Percentiles rank a stretch among this genome's conserved stretches.
These are phyloP conservation scores for Vitis rotundifolia DNA, from an alignment of 164 flowering plant genomes.

Conservation along the genomic window DNA sequence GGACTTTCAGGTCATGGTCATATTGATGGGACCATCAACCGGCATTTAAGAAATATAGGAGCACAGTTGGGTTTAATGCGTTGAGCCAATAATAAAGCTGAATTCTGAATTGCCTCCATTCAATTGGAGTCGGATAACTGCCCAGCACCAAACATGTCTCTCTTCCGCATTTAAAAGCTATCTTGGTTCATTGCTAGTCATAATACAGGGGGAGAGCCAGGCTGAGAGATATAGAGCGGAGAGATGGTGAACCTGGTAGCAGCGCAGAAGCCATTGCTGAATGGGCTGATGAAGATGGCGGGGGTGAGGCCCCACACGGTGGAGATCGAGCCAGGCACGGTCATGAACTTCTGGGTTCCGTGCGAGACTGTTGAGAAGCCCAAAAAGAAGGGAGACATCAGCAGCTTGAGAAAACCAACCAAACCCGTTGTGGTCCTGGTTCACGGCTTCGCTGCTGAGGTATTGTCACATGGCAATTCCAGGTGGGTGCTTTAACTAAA, in stretches of 20 bases:
- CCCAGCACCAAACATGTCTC: conserved; percentile 27
- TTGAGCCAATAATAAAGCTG: too few relatives aligned
- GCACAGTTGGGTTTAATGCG: too few relatives aligned
- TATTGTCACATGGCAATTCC: conserved; percentile 89
- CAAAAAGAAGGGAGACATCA: conserved; percentile 14
- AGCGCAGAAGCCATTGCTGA: conserved; percentile 73
- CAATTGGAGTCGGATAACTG: conserved; percentile 18
- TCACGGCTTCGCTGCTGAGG: conserved; percentile 87
- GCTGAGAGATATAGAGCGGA: conserved; percentile 3
- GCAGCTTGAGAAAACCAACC: conserved; percentile 14
- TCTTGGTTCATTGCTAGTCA: too few relatives aligned
- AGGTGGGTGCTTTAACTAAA: conserved; percentile 59
- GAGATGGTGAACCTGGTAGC: conserved; percentile 89
- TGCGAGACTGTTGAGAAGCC: conserved; percentile 37
- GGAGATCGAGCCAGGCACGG: conserved; percentile 73
- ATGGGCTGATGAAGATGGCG: conserved; percentile 77
- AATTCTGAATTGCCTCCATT: too few relatives aligned
- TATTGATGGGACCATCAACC: too few relatives aligned
- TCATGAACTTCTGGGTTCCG: conserved; percentile 88
- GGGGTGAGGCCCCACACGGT: conserved; percentile 61
- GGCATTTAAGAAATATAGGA: too few relatives aligned
- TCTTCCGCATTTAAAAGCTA: not conserved
- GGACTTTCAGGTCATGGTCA: too few relatives aligned
- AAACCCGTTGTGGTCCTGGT: conserved; percentile 64
- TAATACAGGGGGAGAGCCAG: not conserved